A percentile compares a stretch with the other conserved stretches of the same genome.
phyloP scores from a whole-genome alignment of 495 filamentous ascomycete genomes.

The Lasiosphaeris hirsuta region DNA sequence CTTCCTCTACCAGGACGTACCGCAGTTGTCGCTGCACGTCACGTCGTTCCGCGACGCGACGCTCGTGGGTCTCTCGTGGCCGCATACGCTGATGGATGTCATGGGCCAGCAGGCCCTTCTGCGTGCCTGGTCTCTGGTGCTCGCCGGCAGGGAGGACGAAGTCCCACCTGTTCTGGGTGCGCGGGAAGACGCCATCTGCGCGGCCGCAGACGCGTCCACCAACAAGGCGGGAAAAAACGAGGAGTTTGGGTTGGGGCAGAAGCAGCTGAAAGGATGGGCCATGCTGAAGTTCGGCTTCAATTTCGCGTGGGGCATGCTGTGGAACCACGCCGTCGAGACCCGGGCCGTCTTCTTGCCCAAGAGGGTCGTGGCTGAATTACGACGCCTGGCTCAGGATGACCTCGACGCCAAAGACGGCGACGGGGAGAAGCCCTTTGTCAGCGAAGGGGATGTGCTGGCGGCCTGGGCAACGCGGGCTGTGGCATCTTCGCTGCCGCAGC shows the following conservation, averaged over 20 bases:
- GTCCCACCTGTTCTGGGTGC: slow-evolving; percentile 35
- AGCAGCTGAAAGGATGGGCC: slow-evolving; percentile 21
- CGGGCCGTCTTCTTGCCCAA: slow-evolving; percentile 15
- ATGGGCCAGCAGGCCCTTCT: slow-evolving; percentile 39
- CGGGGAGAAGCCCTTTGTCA: slow-evolving; percentile 30
- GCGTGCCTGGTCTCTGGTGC: slow-evolving; percentile 34
- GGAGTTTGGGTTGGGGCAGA: slow-evolving; percentile 15
- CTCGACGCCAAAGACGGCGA: slow-evolving; percentile 12
- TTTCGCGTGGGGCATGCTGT: slow-evolving; percentile 26
- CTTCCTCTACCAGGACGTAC: slow-evolving; percentile 38
- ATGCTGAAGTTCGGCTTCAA: slow-evolving; percentile 28
- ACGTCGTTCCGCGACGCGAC: slow-evolving; percentile 48
- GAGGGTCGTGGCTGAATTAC: neutral
- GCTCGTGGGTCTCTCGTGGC: slow-evolving; percentile 42
- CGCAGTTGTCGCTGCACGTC: slow-evolving; percentile 47
- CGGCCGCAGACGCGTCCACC: slow-evolving; percentile 3
- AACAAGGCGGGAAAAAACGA: slow-evolving; percentile 15
- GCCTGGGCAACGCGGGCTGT: slow-evolving; percentile 25
- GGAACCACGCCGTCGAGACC: slow-evolving; percentile 16
- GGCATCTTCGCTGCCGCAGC: slow-evolving; percentile 6
- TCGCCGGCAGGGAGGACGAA: slow-evolving; percentile 37
- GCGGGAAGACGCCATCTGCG: slow-evolving; percentile 30
- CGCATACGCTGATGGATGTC: slow-evolving; percentile 49
- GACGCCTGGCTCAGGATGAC: slow-evolving; percentile 8
- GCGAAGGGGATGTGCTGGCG: slow-evolving; percentile 40